A percentile compares a stretch with the other conserved stretches of the same genome.
Conservation (phyloP, 2,329 filamentous ascomycete species). For the Amphichorda felina region DNA sequence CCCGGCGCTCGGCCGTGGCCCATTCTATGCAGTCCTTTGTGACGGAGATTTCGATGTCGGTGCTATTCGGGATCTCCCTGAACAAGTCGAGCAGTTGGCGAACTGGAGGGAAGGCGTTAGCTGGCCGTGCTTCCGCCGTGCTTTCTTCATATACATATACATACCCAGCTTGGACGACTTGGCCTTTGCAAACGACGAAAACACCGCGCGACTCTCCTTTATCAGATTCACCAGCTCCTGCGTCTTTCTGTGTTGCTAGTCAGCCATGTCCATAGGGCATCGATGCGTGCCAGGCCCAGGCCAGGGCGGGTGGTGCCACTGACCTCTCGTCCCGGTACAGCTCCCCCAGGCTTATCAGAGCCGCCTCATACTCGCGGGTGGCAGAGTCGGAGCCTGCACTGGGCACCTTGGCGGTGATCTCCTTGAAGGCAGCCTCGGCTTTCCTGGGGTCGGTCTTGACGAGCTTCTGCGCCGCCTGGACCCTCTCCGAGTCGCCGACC, state of each 20-base stretch:
- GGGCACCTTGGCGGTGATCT: constrained; percentile 76
- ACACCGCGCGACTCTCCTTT: constrained; percentile 76
- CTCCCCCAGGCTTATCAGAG: constrained; percentile 80
- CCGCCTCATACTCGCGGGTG: constrained; percentile 82
- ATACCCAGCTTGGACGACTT: constrained; percentile 96
- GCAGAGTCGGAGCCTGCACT: constrained; percentile 74
- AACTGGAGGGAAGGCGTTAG: constrained; percentile 40
- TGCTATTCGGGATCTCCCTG: constrained; percentile 83
- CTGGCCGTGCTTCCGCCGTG: background rate
- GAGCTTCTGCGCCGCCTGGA: constrained; percentile 82
- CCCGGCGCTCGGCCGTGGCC: constrained; percentile 87
- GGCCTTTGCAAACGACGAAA: constrained; percentile 95
- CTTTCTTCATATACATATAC: constrained; percentile 18
- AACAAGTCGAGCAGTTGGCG: constrained; percentile 95
- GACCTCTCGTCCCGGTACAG: constrained; percentile 83
- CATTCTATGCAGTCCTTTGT: constrained; percentile 99
- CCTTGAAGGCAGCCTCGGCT: constrained; percentile 80
- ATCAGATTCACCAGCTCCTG: constrained; percentile 83
- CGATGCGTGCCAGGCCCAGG: background rate
- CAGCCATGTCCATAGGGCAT: constrained; percentile 9
- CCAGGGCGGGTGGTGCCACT: constrained; percentile 18
- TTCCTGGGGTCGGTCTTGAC: constrained; percentile 69
- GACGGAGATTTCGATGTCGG: constrained; percentile 86
- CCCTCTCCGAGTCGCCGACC: constrained; percentile 48
- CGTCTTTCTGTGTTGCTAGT: constrained; percentile 45